These are phyloP conservation scores for Alternaria arborescens DNA, from an alignment of 2,329 filamentous ascomycete genomes.

Conservation along the genomic window DNA sequence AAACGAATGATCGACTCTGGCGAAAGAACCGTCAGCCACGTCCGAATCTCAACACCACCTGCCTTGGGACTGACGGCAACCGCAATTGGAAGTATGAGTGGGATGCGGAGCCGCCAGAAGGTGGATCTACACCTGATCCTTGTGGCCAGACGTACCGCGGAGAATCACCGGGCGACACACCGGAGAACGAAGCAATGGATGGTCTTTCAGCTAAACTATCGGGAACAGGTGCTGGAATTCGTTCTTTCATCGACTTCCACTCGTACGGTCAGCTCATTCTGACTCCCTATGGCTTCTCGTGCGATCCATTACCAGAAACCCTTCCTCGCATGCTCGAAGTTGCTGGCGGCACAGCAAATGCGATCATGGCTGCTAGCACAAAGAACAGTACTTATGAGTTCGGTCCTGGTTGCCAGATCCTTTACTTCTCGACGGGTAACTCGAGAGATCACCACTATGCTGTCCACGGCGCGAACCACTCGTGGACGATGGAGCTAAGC, in stretches of 20 bases:
- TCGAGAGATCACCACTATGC: constrained; percentile 56
- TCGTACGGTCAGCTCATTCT: constrained; percentile 68
- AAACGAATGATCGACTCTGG: constrained; percentile 48
- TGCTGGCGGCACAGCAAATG: constrained; percentile 39
- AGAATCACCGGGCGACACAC: constrained; percentile 40
- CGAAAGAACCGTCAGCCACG: constrained; percentile 47
- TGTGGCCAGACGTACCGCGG: constrained; percentile 47
- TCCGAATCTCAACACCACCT: constrained; percentile 37
- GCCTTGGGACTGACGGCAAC: constrained; percentile 47
- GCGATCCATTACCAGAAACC: constrained; percentile 54
- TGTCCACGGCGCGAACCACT: constrained; percentile 52
- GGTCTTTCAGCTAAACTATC: constrained; percentile 54
- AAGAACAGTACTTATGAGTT: constrained; percentile 47
- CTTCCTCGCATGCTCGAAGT: constrained; percentile 56
- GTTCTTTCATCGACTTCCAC: constrained; percentile 71
- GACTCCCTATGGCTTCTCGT: constrained; percentile 63
- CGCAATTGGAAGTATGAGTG: constrained; percentile 48
- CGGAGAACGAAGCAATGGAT: constrained; percentile 52
- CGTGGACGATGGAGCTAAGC: constrained; percentile 59
- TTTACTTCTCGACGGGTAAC: constrained; percentile 63
- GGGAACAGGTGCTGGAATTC: constrained; percentile 57
- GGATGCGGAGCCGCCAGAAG: constrained; percentile 38
- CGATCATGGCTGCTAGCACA: constrained; percentile 58
- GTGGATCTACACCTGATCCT: constrained; percentile 38
- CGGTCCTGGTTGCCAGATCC: constrained; percentile 64